These are phyloP conservation scores for Polyplosphaeria fusca DNA, from an alignment of 495 filamentous ascomycete genomes.

Conservation along the genomic window DNA sequence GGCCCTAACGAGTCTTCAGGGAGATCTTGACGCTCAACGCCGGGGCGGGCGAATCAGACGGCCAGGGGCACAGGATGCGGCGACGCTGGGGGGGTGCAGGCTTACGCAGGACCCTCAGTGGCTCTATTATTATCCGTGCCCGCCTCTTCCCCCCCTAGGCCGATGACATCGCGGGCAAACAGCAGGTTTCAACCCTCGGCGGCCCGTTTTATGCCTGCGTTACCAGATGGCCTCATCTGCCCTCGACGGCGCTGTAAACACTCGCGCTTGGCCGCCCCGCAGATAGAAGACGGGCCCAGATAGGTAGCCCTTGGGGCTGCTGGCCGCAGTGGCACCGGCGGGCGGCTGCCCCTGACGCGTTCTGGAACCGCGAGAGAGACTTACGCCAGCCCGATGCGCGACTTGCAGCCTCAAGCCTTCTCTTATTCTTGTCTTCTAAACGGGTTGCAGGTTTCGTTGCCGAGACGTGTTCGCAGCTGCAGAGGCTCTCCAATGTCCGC, in stretches of 20 bases:
- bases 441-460: too few relatives aligned
- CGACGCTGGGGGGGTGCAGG: neutral
- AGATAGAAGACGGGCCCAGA: neutral
- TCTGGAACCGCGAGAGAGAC: neutral
- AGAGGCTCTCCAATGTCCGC: neutral
- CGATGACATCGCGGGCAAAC: too few relatives aligned
- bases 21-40: constrained; percentile 9
- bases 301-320: too few relatives aligned
- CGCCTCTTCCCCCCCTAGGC: neutral
- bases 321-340: neutral
- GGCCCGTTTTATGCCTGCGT: neutral
- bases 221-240: neutral
- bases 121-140: constrained; percentile 21
- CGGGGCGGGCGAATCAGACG: constrained; percentile 11
- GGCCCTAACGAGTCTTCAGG: constrained; percentile 8
- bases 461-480: too few relatives aligned
- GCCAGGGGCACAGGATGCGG: neutral
- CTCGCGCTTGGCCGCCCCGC: neutral
- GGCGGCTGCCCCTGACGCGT: constrained; percentile 1
- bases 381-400: neutral
- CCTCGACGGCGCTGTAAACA: neutral
- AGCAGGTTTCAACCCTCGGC: constrained; percentile 12
- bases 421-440: too few relatives aligned
- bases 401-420: neutral
- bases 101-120: constrained; percentile 15